Evolutionary conservation across 2,329 filamentous ascomycete genomes (phyloP).

Genomic region (Clarireedia homoeocarpa): DNA sequence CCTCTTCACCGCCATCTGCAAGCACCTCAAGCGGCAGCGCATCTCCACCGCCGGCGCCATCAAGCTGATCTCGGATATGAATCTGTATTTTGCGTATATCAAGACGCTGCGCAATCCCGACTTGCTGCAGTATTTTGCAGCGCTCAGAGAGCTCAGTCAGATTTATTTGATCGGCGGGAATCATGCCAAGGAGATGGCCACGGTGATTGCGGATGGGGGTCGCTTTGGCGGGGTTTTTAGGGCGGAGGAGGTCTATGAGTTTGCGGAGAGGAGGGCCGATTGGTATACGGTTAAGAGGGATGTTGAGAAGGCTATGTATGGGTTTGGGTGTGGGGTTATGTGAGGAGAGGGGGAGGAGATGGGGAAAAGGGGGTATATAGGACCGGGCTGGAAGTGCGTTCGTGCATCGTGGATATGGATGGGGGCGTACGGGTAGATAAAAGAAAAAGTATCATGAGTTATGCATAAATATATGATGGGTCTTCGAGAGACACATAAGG

Average conservation of each 20-base stretch:
- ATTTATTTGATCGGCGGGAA: conserved; percentile 86
- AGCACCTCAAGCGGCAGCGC: conserved; percentile 93
- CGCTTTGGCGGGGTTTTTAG: conserved; percentile 88
- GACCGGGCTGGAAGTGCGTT: neutral
- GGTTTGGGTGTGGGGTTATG: conserved; percentile 67
- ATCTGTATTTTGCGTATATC: conserved; percentile 83
- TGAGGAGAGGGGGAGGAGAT: neutral
- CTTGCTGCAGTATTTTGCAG: conserved; percentile 82
- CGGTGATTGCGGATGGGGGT: conserved; percentile 85
- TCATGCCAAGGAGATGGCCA: conserved; percentile 90
- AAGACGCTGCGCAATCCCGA: conserved; percentile 74
- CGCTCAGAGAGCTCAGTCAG: conserved; percentile 84
- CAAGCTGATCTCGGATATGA: conserved; percentile 93
- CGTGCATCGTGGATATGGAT: neutral
- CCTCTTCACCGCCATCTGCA: conserved; percentile 86
- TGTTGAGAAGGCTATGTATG: conserved; percentile 96
- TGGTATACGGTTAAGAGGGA: conserved; percentile 86
- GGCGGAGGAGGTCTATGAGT: conserved; percentile 96
- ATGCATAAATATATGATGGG: neutral
- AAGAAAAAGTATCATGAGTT: neutral
- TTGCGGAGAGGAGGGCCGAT: conserved; percentile 85
- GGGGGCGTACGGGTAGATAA: neutral
- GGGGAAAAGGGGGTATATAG: neutral
- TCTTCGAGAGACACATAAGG: neutral
- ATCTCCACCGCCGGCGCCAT: conserved; percentile 84